Evolutionary conservation across 495 filamentous ascomycete genomes (phyloP).

Genomic region (Penicillium egyptiacum): DNA sequence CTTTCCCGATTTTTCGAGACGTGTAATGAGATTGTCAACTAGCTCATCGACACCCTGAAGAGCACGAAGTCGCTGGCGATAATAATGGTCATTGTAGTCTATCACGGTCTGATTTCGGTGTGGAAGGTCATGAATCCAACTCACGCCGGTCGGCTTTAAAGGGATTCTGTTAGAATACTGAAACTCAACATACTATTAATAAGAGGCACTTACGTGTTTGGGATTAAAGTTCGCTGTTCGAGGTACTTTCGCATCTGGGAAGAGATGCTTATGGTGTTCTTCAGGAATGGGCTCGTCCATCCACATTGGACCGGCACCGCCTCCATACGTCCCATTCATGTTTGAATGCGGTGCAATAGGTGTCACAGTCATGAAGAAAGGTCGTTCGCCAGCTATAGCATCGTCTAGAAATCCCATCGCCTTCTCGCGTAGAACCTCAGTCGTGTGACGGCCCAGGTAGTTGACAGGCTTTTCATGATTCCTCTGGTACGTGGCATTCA

Average conservation of each 20-base stretch:
- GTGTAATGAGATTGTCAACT: constrained; percentile 55
- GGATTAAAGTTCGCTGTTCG: constrained; percentile 45
- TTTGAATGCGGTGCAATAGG: constrained; percentile 69
- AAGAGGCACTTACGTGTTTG: constrained; percentile 39
- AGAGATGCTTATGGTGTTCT: constrained; percentile 38
- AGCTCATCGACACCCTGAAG: constrained; percentile 71
- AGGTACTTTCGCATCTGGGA: constrained; percentile 40
- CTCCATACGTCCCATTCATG: constrained; percentile 29
- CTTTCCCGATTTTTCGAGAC: constrained; percentile 51
- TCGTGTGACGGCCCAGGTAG: constrained; percentile 57
- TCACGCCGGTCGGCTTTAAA: constrained; percentile 59
- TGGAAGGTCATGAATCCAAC: constrained; percentile 58
- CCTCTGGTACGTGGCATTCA: constrained; percentile 64
- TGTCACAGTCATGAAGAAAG: constrained; percentile 68
- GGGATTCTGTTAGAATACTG: constrained; percentile 21
- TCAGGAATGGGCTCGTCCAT: constrained; percentile 46
- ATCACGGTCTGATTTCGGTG: constrained; percentile 55
- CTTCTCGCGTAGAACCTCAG: constrained; percentile 63
- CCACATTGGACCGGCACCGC: too few species aligned
- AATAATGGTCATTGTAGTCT: constrained; percentile 67
- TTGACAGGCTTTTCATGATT: constrained; percentile 58
- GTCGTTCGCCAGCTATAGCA: constrained; percentile 49
- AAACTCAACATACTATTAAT: constrained; percentile 51
- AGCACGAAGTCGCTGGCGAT: constrained; percentile 60
- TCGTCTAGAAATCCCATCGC: constrained; percentile 63